Conservation (phyloP, 495 filamentous ascomycete genomes). For the Clavariopsis aquatica region DNA sequence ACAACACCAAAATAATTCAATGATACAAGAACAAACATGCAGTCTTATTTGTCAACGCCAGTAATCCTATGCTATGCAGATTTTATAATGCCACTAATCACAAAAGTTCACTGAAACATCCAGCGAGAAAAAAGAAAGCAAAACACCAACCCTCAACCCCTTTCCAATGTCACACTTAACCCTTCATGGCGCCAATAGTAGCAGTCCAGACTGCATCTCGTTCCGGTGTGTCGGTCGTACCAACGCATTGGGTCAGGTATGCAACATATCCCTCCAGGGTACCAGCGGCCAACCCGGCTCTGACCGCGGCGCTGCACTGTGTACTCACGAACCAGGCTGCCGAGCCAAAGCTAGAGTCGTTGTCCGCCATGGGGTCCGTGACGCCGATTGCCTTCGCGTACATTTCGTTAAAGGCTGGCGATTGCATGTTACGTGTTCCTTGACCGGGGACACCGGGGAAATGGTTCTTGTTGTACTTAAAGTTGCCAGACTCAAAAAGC, state of each 20-base stretch:
- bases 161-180: not conserved
- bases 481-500: conserved; percentile 63
- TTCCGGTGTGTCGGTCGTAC: conserved; percentile 52
- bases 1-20: too few species aligned
- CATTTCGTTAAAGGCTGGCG: conserved; percentile 56
- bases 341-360: conserved; percentile 63
- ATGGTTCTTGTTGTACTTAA: conserved; percentile 43
- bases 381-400: conserved; percentile 54
- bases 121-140: too few species aligned
- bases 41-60: too few species aligned
- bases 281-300: conserved; percentile 52
- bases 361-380: conserved; percentile 51
- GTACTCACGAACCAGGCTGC: conserved; percentile 74
- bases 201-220: conserved; percentile 59
- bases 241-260: conserved; percentile 68
- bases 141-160: too few species aligned
- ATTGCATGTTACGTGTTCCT: conserved; percentile 83
- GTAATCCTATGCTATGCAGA: too few species aligned
- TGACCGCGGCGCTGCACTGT: conserved; percentile 57
- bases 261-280: conserved; percentile 57
- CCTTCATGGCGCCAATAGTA: conserved; percentile 32
- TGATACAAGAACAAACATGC: too few species aligned
- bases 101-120: too few species aligned
- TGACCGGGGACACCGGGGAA: conserved; percentile 60
- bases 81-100: too few species aligned